Base-by-base conservation (phyloP, 2,329 filamentous ascomycete genomes). In the Cladosporium sp. region DNA sequence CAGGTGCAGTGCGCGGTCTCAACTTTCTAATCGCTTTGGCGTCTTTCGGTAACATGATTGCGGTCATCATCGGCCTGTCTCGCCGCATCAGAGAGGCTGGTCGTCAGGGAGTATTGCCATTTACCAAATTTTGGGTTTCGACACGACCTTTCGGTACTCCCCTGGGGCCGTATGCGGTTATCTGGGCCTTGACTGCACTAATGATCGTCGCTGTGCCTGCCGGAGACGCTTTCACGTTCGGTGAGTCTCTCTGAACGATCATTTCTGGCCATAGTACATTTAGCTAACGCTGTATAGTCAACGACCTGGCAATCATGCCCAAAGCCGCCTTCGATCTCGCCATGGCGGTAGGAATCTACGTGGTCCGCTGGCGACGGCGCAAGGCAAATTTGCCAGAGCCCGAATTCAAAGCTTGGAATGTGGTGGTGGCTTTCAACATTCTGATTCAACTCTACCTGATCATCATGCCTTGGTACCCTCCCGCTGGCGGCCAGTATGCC, bases 391-490 rank as follows among this genome's bases (percentile, higher is more conserved):
- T 82, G 3, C 72, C 72, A 0, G 58, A 60, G 0, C 68, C 78
- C 0, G 74, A 76, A 3, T 88, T 85, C 64, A 70, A 68, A 6
- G 77, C 80, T 0, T 88, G 82, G 83, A 63, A 82, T 52, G 44
- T 76, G 0, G 72, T 77, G 0, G 65, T 87, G 1, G 58, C 77
- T 6, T 85, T 88, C 65, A 81, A 76, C 42, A 75, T 84, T 38
- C 62, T 80, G 0, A 68, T 82, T 0, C 79, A 85, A 44, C 52
- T 83, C 0, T 88, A 82, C 54, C 69, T 86, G 38, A 67, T 88
- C 2, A 74, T 83, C n/a, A 86, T 86, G 75, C 85, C 85, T 0
- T 89, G 85, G 85, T 85, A 82, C 57, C 85, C 85, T 2, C 86
- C 85, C 0, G 71, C 73, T 1, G 76, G 72, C 0, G 85, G 85